phyloP scores from a whole-genome alignment of 2,329 filamentous ascomycete species.

The Diplodia sapinea region DNA sequence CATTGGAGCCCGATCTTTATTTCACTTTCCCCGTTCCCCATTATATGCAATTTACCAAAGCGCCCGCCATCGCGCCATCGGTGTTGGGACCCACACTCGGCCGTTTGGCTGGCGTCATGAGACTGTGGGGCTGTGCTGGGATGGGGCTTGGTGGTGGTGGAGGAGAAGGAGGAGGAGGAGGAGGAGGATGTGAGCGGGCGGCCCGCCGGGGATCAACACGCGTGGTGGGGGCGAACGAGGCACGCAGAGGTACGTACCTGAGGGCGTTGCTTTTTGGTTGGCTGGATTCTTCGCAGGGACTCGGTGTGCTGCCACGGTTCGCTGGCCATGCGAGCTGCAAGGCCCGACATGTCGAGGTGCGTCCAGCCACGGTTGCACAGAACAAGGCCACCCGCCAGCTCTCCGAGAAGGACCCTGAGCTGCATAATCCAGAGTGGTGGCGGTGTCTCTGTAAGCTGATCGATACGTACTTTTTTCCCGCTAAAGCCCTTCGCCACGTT shows the following conservation, averaged over 20 bases:
- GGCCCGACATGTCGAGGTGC: background rate
- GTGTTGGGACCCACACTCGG: background rate
- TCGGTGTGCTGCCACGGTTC: background rate
- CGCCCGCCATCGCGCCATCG: background rate
- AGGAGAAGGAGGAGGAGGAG: too few relatives aligned
- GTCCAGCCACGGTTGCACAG: background rate
- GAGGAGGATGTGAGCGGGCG: background rate
- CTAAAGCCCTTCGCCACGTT: conserved; percentile 30
- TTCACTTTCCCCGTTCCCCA: background rate
- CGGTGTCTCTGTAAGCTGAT: background rate
- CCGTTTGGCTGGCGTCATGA: background rate
- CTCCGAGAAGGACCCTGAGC: conserved; percentile 40
- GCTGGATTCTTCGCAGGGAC: background rate
- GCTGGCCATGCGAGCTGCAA: background rate
- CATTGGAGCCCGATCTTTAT: background rate
- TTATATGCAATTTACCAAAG: background rate
- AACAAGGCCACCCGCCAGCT: background rate
- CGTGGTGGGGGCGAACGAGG: background rate
- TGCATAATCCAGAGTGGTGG: conserved; percentile 36
- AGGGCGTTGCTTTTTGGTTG: background rate
- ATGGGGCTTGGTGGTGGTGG: background rate
- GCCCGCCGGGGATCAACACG: too few relatives aligned
- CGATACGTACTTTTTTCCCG: background rate
- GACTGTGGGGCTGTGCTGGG: background rate
- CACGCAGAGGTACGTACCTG: background rate